Evolutionary conservation across 305 asterid genomes (phyloP).

Genomic region (Caryopteris hybrid): DNA sequence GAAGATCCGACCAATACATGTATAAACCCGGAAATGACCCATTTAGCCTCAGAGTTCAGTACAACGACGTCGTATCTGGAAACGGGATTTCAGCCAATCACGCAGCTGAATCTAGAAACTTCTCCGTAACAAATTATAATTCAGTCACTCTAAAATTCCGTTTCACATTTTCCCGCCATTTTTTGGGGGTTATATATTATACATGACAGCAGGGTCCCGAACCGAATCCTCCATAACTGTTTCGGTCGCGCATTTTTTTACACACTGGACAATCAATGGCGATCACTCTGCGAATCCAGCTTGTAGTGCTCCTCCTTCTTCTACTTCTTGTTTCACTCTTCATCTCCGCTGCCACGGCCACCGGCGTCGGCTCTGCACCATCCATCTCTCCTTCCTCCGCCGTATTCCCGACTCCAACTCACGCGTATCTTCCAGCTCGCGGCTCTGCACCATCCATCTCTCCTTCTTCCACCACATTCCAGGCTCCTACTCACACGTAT

Average conservation of each 20-base stretch:
- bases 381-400: conserved; percentile 32
- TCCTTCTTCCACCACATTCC: conserved; percentile 30
- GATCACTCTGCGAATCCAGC: conserved; percentile 39
- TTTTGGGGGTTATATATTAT: background rate
- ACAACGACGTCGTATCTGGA: background rate
- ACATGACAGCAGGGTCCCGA: background rate
- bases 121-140: conserved; percentile 13
- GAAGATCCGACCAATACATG: no score
- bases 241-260: background rate
- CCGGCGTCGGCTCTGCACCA: conserved; percentile 12
- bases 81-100: background rate
- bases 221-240: background rate
- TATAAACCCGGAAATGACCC: background rate
- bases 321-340: conserved; percentile 46
- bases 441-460: conserved; percentile 18
- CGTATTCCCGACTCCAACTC: conserved; percentile 21
- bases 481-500: conserved; percentile 23
- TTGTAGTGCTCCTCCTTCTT: conserved; percentile 32
- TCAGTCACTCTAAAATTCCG: background rate
- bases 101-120: conserved; percentile 5
- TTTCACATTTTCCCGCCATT: conserved; percentile 24
- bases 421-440: conserved; percentile 26
- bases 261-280: conserved; percentile 40
- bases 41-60: background rate
- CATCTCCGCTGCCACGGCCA: conserved; percentile 39